These are phyloP conservation scores for Globisporangium takayamanum DNA, from an alignment of 352 stramenopile genomes.

Conservation along the genomic window DNA sequence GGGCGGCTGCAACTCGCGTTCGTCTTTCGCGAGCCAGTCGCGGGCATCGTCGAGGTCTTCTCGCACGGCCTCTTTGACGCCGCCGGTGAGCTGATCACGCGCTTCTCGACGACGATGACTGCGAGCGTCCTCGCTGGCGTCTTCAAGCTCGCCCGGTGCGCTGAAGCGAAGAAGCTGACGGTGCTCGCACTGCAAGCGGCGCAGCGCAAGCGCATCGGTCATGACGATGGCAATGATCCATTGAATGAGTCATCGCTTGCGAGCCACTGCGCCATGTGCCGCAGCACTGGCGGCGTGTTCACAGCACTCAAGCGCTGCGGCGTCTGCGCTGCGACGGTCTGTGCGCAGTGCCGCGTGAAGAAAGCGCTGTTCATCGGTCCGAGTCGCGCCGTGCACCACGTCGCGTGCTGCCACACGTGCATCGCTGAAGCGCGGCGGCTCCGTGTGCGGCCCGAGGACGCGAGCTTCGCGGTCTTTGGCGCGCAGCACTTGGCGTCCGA, in stretches of 20 bases:
- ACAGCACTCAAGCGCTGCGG: conserved; percentile 17
- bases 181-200: conserved; percentile 18
- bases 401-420: conserved; percentile 33
- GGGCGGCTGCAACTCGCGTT: conserved; percentile 22
- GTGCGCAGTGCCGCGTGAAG: conserved; percentile 21
- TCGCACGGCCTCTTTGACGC: conserved; percentile 40
- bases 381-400: conserved; percentile 10
- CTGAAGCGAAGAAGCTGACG: conserved; percentile 53
- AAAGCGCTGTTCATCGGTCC: conserved; percentile 22
- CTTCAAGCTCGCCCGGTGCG: conserved; percentile 25
- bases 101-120: conserved; percentile 21
- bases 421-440: conserved; percentile 20
- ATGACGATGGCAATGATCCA: neutral
- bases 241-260: too few species aligned
- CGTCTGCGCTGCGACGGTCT: conserved; percentile 19
- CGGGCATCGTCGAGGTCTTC: conserved; percentile 37
- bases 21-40: conserved; percentile 30
- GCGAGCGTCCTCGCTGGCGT: conserved; percentile 29
- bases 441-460: conserved; percentile 16
- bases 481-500: conserved; percentile 4
- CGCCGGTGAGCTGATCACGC: conserved; percentile 23
- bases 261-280: conserved; percentile 15
- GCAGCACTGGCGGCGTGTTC: conserved; percentile 9
- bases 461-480: conserved; percentile 9
- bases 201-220: neutral